Evolutionary conservation across 1,139 yeast genomes (phyloP).

Genomic region (Arxiozyma heterogenica): DNA sequence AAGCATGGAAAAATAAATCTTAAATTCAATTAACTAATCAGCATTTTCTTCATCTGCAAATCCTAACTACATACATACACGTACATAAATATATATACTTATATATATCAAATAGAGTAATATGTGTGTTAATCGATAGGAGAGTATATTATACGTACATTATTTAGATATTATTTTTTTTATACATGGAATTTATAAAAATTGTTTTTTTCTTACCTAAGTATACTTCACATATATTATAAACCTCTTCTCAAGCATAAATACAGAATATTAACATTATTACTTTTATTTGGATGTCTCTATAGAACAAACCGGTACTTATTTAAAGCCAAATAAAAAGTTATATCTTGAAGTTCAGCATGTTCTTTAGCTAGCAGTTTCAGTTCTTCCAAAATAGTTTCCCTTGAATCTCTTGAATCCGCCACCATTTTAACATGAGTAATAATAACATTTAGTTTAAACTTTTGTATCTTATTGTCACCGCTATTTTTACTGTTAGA

Average conservation of each 20-base stretch:
- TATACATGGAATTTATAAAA: no score
- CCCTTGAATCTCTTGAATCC: slow-evolving; percentile 45
- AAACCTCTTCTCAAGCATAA: background rate
- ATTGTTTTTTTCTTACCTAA: no score
- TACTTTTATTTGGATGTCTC: background rate
- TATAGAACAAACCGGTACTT: slow-evolving; percentile 25
- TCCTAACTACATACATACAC: background rate
- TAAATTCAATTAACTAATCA: background rate
- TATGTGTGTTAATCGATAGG: no score
- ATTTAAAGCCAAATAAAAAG: slow-evolving; percentile 24
- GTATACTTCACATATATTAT: no score
- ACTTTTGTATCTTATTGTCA: background rate
- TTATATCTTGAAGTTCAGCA: slow-evolving; percentile 13
- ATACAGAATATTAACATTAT: background rate
- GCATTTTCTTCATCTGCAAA: background rate
- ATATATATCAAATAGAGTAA: no score
- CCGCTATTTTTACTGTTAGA: background rate
- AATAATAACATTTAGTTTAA: slow-evolving; percentile 47
- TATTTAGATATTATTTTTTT: no score
- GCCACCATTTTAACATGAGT: slow-evolving; percentile 63
- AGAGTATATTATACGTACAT: no score
- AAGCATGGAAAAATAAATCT: slow-evolving; percentile 39
- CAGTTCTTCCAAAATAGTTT: slow-evolving; percentile 40
- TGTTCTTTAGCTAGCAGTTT: slow-evolving; percentile 25
- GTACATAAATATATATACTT: no score